These are phyloP conservation scores for Rusavskia elegans DNA, from an alignment of 495 filamentous ascomycete genomes.

Conservation along the genomic window DNA sequence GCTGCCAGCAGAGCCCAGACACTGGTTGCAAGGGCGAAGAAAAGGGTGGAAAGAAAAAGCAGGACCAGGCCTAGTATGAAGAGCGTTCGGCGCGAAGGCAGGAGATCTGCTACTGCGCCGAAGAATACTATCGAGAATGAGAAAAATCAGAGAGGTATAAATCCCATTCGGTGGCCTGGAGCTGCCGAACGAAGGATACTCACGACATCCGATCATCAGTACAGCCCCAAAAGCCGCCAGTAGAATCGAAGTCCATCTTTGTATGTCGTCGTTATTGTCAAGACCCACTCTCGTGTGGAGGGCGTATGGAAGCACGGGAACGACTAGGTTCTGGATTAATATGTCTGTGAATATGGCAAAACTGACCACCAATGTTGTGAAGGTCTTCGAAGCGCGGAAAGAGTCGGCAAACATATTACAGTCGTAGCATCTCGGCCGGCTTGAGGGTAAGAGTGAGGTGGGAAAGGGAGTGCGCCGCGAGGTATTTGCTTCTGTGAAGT, in stretches of 20 bases:
- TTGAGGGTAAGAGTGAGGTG: too few relatives aligned
- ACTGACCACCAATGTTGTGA: slow-evolving; percentile 33
- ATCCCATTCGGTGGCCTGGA: slow-evolving; percentile 1
- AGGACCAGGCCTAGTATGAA: slow-evolving; percentile 30
- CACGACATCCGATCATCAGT: slow-evolving; percentile 41
- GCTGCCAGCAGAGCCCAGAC: slow-evolving; percentile 28
- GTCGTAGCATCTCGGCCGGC: not conserved
- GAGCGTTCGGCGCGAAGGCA: slow-evolving; percentile 26
- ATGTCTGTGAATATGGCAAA: slow-evolving; percentile 35
- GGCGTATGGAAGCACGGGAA: slow-evolving; percentile 68
- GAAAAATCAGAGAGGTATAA: not conserved
- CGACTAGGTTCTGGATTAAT: slow-evolving; percentile 28
- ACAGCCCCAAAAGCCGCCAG: slow-evolving; percentile 62
- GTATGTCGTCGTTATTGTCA: slow-evolving; percentile 31
- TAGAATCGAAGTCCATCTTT: slow-evolving; percentile 62
- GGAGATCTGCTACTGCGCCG: slow-evolving; percentile 29
- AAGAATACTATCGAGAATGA: slow-evolving; percentile 7
- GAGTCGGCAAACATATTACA: not conserved
- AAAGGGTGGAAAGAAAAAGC: slow-evolving; percentile 24
- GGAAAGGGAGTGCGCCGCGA: too few relatives aligned
- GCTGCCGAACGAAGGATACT: slow-evolving; percentile 1
- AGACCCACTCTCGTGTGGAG: slow-evolving; percentile 43
- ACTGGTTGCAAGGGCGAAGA: slow-evolving; percentile 25
- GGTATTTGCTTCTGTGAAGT: too few relatives aligned
- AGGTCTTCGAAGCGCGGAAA: slow-evolving; percentile 24